Base-by-base conservation (phyloP, 2,329 filamentous ascomycete species). In the Scedosporium apiospermum region DNA sequence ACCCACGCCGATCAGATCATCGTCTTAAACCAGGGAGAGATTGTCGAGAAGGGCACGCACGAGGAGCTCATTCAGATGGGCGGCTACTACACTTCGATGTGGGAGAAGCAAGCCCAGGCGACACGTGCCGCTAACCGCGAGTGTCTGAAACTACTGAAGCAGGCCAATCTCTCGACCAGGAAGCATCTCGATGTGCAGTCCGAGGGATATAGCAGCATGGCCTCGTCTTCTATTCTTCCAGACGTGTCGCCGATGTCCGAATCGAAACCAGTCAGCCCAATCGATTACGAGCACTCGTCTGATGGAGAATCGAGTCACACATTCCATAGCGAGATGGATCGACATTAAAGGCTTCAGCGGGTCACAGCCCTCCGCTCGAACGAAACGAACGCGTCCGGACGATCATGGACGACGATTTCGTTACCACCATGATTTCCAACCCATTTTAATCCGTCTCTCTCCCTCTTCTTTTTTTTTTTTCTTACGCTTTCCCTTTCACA, bases 1-100 rank as follows among this genome's bases (percentile, higher is more conserved):
- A 93, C 90, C 3, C 88, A 90, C 63, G 91, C 91, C 9, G 90
- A 96, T 72, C 89, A 93, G 69, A 92, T 96, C 65, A 79, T 92
- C 61, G 91, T 96, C 55, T 80, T 93, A 34, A 86, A 89, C 65
- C 84, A 86, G 64, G 91, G 91, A n/a, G 80, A 82, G 57, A 88
- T 96, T 60, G 84, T 85, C 14, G 91, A 96, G 76, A 82, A 83
- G 58, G 91, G 91, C 16, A 92, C 87, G 0, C 92, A 96, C 70
- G 82, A 88, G 16, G 86, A 93, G 68, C 80, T 96, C 3, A 78
- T 96, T 4, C 80, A 80, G 2, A 77, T 83, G 58, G 85, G 85
- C 34, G 91, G 90, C 12, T 85, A 87, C 64, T 96, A 96, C 70
- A 83, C 85, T 10, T 87, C 87, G 64, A 93, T 96, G 86, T 96